Evolutionary conservation across 2,329 filamentous ascomycete species (phyloP).

Genomic region (Aspergillus ruber): DNA sequence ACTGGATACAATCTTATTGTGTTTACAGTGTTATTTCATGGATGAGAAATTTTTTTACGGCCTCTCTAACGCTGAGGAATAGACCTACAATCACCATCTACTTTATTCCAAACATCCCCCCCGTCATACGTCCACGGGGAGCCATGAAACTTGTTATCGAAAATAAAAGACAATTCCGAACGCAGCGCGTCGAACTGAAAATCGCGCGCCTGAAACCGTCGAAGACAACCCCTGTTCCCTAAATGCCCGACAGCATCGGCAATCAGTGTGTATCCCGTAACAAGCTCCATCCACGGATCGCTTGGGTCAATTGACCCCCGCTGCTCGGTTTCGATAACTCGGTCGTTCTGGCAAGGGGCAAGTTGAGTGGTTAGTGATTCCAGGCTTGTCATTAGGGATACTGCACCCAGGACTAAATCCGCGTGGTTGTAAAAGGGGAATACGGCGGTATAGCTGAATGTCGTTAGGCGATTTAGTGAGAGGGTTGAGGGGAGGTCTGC

Average conservation of each 20-base stretch:
- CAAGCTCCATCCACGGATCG: conserved; percentile 50
- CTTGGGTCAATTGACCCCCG: conserved; percentile 35
- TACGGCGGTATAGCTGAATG: conserved; percentile 56
- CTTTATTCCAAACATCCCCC: conserved; percentile 22
- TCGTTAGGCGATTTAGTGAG: conserved; percentile 39
- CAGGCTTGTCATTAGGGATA: conserved; percentile 46
- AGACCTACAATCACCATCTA: background rate
- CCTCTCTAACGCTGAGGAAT: background rate
- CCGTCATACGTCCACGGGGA: conserved; percentile 26
- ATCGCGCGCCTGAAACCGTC: conserved; percentile 25
- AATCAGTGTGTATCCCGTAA: conserved; percentile 46
- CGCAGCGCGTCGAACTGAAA: conserved; percentile 25
- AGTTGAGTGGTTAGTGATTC: conserved; percentile 51
- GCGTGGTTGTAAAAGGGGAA: conserved; percentile 63
- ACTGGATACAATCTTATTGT: background rate
- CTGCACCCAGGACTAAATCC: conserved; percentile 37
- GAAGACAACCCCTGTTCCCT: conserved; percentile 12
- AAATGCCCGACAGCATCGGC: conserved; percentile 28
- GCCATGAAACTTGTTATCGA: conserved; percentile 17
- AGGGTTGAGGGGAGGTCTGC: conserved; percentile 29
- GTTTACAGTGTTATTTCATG: background rate
- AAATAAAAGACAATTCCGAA: conserved; percentile 18
- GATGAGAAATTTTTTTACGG: background rate
- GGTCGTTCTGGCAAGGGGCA: conserved; percentile 33
- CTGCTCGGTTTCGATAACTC: conserved; percentile 33